Conservation (phyloP, 1,139 yeast genomes). For the Yamadazyma oceani region DNA sequence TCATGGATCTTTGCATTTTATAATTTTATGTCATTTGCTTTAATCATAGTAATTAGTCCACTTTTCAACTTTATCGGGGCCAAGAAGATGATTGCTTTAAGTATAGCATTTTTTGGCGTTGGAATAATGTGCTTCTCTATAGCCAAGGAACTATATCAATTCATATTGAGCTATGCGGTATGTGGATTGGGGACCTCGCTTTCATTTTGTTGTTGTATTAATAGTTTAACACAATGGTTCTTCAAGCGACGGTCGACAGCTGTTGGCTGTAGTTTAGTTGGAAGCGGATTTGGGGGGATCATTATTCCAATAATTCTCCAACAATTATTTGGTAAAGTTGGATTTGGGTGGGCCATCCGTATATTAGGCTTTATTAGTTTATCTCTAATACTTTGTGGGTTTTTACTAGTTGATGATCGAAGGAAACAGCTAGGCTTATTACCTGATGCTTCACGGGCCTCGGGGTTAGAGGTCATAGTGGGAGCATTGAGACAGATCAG, state of each 20-base stretch:
- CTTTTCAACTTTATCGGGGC: constrained; percentile 27
- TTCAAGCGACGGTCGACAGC: constrained; percentile 23
- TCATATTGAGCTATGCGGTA: constrained; percentile 24
- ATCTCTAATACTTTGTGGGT: constrained; percentile 17
- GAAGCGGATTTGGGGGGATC: constrained; percentile 33
- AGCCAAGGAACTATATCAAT: constrained; percentile 24
- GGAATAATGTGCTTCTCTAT: constrained; percentile 28
- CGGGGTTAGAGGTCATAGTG: no score
- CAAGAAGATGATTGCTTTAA: constrained; percentile 18
- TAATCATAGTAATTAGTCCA: constrained; percentile 28
- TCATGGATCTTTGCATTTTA: constrained; percentile 33
- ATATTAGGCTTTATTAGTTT: constrained; percentile 23
- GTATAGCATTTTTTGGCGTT: constrained; percentile 18
- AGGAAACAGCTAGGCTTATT: constrained; percentile 19
- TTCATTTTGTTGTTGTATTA: constrained; percentile 26
- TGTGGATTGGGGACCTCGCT: constrained; percentile 27
- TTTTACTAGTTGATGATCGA: constrained; percentile 22
- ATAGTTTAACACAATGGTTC: constrained; percentile 26
- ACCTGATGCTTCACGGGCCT: constrained; percentile 1
- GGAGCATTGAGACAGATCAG: constrained; percentile 21
- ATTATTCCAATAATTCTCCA: constrained; percentile 25
- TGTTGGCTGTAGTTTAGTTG: constrained; percentile 26
- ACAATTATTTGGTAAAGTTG: constrained; percentile 23
- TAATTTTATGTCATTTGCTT: constrained; percentile 27
- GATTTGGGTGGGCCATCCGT: constrained; percentile 32